Evolutionary conservation across 2,329 filamentous ascomycete genomes (phyloP).

Genomic region (Aspergillus novoparasiticus): DNA sequence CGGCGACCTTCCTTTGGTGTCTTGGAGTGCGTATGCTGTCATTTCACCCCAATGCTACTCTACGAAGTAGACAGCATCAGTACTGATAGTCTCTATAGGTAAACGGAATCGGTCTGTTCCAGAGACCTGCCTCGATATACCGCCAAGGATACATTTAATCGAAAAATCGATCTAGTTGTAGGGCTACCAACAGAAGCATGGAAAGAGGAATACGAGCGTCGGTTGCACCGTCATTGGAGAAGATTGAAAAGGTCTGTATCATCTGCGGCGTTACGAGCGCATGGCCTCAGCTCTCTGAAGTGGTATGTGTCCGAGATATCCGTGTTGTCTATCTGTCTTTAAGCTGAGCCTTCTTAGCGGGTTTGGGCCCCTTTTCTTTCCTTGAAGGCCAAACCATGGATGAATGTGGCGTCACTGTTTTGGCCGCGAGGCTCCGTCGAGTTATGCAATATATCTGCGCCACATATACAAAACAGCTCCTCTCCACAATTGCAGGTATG

Average conservation of each 20-base stretch:
- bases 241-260: too few relatives aligned
- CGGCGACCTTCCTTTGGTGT: not conserved
- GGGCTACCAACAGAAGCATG: not conserved
- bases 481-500: not conserved
- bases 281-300: too few relatives aligned
- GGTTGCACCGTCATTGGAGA: too few relatives aligned
- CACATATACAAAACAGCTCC: not conserved
- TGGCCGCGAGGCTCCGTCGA: not conserved
- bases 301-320: too few relatives aligned
- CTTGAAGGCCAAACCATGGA: not conserved
- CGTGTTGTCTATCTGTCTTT: too few relatives aligned
- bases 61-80: not conserved
- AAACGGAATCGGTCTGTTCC: not conserved
- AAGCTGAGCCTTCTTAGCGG: too few relatives aligned
- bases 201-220: not conserved
- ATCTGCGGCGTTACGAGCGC: too few relatives aligned
- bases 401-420: not conserved
- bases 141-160: not conserved
- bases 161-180: not conserved
- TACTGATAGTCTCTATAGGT: not conserved
- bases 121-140: not conserved
- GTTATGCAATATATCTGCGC: not conserved
- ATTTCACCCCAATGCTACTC: accelerated
- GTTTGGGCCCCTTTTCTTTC: not conserved
- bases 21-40: not conserved